These are phyloP conservation scores for Elsinoe australis DNA, from an alignment of 2,329 filamentous ascomycete genomes.

Conservation along the genomic window DNA sequence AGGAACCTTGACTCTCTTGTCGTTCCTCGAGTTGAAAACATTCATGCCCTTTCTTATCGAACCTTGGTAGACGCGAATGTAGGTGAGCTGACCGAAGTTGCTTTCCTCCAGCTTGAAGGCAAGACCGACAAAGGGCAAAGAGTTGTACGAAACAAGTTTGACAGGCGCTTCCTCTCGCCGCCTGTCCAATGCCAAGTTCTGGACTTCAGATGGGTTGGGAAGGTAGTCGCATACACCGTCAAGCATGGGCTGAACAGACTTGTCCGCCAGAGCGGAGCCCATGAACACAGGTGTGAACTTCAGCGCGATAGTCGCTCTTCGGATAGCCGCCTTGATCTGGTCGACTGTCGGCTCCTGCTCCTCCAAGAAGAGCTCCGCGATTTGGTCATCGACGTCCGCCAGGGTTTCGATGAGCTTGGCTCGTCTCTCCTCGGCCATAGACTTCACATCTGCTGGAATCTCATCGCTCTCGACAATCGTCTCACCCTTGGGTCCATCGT, in stretches of 20 bases:
- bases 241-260: slow-evolving; percentile 90
- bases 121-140: slow-evolving; percentile 85
- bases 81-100: slow-evolving; percentile 96
- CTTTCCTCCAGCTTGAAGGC: slow-evolving; percentile 99
- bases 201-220: slow-evolving; percentile 81
- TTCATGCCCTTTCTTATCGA: slow-evolving; percentile 79
- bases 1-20: slow-evolving; percentile 94
- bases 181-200: slow-evolving; percentile 82
- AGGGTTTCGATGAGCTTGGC: slow-evolving; percentile 85
- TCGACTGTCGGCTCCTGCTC: slow-evolving; percentile 69
- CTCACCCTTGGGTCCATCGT: slow-evolving; percentile 72
- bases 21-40: slow-evolving; percentile 86
- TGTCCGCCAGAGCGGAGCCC: slow-evolving; percentile 91
- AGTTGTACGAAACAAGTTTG: slow-evolving; percentile 86
- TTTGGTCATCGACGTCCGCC: slow-evolving; percentile 95
- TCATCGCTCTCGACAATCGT: slow-evolving; percentile 68
- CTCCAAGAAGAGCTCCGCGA: slow-evolving; percentile 88
- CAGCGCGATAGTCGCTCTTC: slow-evolving; percentile 75
- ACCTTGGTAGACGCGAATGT: slow-evolving; percentile 97
- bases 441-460: slow-evolving; percentile 70
- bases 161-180: slow-evolving; percentile 70
- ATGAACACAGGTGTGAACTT: slow-evolving; percentile 95
- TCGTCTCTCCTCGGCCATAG: slow-evolving; percentile 73
- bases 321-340: slow-evolving; percentile 88
- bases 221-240: slow-evolving; percentile 95